phyloP scores from a whole-genome alignment of 257 asterid genomes.

The Primulina eburnea region DNA sequence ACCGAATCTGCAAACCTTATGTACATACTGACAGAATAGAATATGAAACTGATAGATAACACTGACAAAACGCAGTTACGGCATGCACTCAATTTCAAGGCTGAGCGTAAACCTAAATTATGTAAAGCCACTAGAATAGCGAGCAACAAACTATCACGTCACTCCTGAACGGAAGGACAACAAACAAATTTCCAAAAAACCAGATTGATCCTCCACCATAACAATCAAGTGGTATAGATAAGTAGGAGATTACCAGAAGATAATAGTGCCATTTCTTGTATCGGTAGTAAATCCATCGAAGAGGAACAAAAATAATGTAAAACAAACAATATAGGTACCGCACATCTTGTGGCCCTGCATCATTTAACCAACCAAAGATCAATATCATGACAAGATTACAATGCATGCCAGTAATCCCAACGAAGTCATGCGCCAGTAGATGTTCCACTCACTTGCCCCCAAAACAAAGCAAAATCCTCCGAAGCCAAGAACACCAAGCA shows the following conservation, averaged over 20 bases:
- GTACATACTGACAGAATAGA: not conserved
- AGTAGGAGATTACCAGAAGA: conserved; percentile 65
- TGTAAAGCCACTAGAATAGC: not conserved
- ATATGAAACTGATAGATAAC: not conserved
- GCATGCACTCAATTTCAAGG: not conserved
- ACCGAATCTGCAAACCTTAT: not conserved
- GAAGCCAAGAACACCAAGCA: conserved; percentile 91
- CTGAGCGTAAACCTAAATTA: not conserved
- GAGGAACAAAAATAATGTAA: conserved; percentile 85
- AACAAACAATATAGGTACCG: conserved; percentile 80
- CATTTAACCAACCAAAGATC: conserved; percentile 21
- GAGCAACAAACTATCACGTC: not conserved
- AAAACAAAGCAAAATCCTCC: conserved; percentile 92
- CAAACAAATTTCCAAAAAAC: not conserved
- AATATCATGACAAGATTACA: conserved; percentile 20
- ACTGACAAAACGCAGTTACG: not conserved
- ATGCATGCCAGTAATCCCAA: conserved; percentile 9
- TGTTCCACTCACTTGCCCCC: conserved; percentile 81
- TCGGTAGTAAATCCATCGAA: conserved; percentile 93
- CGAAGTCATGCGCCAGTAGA: not conserved
- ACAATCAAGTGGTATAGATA: conserved; percentile 9
- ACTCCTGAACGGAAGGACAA: not conserved
- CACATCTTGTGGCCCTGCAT: conserved; percentile 91
- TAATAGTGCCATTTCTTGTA: conserved; percentile 99
- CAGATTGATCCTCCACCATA: not conserved